Evolutionary conservation across 768 basidiomycete genomes (phyloP).

Genomic region (Mycena belliarum): DNA sequence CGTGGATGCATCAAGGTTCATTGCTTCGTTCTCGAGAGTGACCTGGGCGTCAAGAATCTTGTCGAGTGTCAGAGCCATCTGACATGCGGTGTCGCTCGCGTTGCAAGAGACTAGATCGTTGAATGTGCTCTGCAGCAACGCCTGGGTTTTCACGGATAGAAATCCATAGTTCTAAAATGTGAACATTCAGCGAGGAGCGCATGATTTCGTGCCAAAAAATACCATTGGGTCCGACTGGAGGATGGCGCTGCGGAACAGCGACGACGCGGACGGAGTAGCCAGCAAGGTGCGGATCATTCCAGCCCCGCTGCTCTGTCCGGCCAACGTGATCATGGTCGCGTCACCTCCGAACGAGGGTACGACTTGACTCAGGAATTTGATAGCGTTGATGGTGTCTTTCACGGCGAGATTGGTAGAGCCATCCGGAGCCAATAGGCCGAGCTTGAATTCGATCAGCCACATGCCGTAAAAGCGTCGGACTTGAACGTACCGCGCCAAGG

Average conservation of each 20-base stretch:
- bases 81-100: conserved; percentile 48
- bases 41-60: conserved; percentile 56
- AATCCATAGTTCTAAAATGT: conserved; percentile 68
- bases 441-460: conserved; percentile 37
- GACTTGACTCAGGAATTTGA: conserved; percentile 61
- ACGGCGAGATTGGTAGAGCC: conserved; percentile 72
- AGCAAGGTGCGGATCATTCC: conserved; percentile 76
- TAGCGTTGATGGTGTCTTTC: conserved; percentile 63
- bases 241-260: conserved; percentile 75
- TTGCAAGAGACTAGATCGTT: conserved; percentile 49
- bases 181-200: background rate
- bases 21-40: conserved; percentile 44
- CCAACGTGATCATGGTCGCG: conserved; percentile 64
- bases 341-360: conserved; percentile 68
- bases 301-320: conserved; percentile 83
- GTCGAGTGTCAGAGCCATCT: conserved; percentile 47
- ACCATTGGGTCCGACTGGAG: conserved; percentile 90
- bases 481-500: conserved; percentile 63
- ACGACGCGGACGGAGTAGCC: conserved; percentile 65
- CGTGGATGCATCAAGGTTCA: conserved; percentile 50
- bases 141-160: conserved; percentile 53
- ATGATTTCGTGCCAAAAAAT: conserved; percentile 13
- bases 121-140: conserved; percentile 53
- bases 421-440: conserved; percentile 73
- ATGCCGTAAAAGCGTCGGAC: background rate